Conservation (phyloP, 768 basidiomycete species). For the Kwoniella mangroviensis region DNA sequence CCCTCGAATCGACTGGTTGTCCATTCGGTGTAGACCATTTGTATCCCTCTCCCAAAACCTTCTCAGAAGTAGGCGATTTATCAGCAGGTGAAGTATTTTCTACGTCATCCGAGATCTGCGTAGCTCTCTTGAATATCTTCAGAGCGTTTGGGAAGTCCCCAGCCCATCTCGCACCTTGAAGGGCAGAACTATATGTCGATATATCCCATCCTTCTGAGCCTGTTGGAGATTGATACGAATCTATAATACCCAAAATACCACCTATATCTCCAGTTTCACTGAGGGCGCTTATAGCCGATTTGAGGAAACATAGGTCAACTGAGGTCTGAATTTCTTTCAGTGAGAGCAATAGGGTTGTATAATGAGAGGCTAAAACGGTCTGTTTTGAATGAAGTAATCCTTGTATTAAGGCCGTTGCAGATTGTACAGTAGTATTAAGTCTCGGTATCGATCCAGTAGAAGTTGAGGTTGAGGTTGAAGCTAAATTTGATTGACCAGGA, state of each 20-base stretch:
- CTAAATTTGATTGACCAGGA: slow-evolving; percentile 14
- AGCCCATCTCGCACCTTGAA: slow-evolving; percentile 44
- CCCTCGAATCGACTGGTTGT: slow-evolving; percentile 18
- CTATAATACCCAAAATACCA: slow-evolving; percentile 34
- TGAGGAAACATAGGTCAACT: slow-evolving; percentile 32
- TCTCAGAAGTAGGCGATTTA: neutral
- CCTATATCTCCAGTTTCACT: slow-evolving; percentile 35
- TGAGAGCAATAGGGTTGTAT: slow-evolving; percentile 36
- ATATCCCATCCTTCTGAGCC: slow-evolving; percentile 33
- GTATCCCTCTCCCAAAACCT: slow-evolving; percentile 1
- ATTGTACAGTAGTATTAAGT: slow-evolving; percentile 29
- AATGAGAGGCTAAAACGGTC: slow-evolving; percentile 35
- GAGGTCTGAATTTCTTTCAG: slow-evolving; percentile 8
- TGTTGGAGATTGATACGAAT: slow-evolving; percentile 31
- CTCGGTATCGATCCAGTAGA: slow-evolving; percentile 8
- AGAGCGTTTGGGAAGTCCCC: slow-evolving; percentile 40
- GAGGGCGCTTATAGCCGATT: slow-evolving; percentile 29
- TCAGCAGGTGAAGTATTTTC: slow-evolving; percentile 10
- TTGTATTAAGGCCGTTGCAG: slow-evolving; percentile 41
- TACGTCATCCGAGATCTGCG: slow-evolving; percentile 27
- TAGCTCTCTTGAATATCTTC: slow-evolving; percentile 33
- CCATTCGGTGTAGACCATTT: slow-evolving; percentile 33
- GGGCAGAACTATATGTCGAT: slow-evolving; percentile 31
- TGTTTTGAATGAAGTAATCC: slow-evolving; percentile 25
- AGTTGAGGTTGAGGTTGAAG: slow-evolving; percentile 1